phyloP scores from a whole-genome alignment of 2,329 filamentous ascomycete genomes.

The Orbilia ellipsospora region DNA sequence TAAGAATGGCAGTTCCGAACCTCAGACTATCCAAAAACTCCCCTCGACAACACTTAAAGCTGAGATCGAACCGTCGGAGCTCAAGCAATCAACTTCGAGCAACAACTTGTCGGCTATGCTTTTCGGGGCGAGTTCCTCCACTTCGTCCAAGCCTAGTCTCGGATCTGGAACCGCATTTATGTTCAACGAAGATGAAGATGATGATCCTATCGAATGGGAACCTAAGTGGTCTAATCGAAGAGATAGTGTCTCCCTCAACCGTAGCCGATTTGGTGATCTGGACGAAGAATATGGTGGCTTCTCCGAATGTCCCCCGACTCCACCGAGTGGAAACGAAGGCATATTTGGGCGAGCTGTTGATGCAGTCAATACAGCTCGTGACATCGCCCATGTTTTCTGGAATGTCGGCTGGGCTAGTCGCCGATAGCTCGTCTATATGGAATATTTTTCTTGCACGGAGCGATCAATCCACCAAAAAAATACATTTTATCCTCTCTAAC shows the following conservation, averaged over 20 bases:
- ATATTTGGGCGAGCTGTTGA: constrained; percentile 59
- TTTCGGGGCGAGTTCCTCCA: constrained; percentile 61
- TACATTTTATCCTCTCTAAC: too few relatives aligned
- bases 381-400: constrained; percentile 78
- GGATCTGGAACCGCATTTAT: constrained; percentile 47
- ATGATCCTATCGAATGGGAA: constrained; percentile 58
- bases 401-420: constrained; percentile 66
- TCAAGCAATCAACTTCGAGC: constrained; percentile 67
- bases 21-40: constrained; percentile 87
- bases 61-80: constrained; percentile 78
- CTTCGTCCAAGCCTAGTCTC: constrained; percentile 60
- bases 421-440: constrained; percentile 30
- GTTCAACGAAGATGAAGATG: constrained; percentile 58
- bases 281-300: constrained; percentile 55
- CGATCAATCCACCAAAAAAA: too few relatives aligned
- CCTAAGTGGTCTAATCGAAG: constrained; percentile 47
- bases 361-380: constrained; percentile 74
- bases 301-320: constrained; percentile 51
- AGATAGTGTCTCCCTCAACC: constrained; percentile 49
- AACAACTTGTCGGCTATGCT: constrained; percentile 61
- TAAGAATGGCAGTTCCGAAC: constrained; percentile 69
- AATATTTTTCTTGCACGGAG: too few relatives aligned
- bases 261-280: constrained; percentile 40
- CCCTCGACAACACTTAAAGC: constrained; percentile 90
- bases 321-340: constrained; percentile 53